phyloP scores from a whole-genome alignment of 2,329 filamentous ascomycete species.

The Aureobasidium mangrovei region DNA sequence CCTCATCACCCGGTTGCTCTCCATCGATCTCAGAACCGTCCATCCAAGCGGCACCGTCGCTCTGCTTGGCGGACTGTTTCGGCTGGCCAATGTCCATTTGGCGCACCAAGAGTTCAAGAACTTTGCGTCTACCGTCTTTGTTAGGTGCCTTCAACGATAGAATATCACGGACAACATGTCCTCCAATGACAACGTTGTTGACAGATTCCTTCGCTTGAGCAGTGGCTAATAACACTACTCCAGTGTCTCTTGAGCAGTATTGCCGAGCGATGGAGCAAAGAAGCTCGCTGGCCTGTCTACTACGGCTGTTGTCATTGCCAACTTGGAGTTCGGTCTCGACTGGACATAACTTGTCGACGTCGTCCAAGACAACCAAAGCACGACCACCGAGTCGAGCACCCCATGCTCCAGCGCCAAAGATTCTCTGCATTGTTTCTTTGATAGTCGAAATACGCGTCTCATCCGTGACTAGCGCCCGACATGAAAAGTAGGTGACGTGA shows the following conservation, averaged over 20 bases:
- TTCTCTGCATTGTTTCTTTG: conserved; percentile 73
- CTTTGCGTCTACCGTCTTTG: conserved; percentile 76
- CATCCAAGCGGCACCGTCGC: conserved; percentile 52
- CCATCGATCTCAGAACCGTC: conserved; percentile 51
- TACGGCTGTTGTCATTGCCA: conserved; percentile 85
- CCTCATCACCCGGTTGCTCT: conserved; percentile 32
- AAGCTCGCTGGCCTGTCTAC: conserved; percentile 83
- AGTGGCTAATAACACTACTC: conserved; percentile 80
- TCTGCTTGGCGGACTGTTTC: not conserved
- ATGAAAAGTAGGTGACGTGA: conserved; percentile 78
- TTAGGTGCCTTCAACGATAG: conserved; percentile 81
- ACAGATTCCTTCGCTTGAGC: conserved; percentile 88
- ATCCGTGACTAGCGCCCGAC: conserved; percentile 78
- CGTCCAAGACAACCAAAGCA: conserved; percentile 79
- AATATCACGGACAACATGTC: conserved; percentile 88
- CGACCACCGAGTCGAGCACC: conserved; percentile 77
- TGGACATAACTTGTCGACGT: conserved; percentile 86
- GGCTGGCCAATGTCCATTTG: conserved; percentile 30
- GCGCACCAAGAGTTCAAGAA: conserved; percentile 70
- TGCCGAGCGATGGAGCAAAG: conserved; percentile 75
- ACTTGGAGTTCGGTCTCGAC: conserved; percentile 91
- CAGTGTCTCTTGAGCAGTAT: conserved; percentile 69
- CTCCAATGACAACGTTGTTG: conserved; percentile 82
- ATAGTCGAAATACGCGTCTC: conserved; percentile 84
- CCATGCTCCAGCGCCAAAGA: conserved; percentile 89